Conservation (phyloP, 2,329 filamentous ascomycete genomes). For the Penicillium sp. region DNA sequence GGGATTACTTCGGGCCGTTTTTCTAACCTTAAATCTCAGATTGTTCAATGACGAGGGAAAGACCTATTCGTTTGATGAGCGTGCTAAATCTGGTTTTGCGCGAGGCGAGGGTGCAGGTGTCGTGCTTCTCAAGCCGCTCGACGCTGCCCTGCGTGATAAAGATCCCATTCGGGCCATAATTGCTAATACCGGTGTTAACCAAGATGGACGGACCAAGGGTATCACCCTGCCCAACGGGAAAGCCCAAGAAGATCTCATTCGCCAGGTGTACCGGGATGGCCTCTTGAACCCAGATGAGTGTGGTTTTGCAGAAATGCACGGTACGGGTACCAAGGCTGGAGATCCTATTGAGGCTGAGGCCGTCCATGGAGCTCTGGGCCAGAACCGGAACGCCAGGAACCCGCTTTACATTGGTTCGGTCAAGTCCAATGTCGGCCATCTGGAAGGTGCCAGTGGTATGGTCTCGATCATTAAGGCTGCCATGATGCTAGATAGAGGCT, state of each 20-base stretch:
- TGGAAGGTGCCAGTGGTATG: conserved; percentile 27
- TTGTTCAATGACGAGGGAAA: conserved; percentile 28
- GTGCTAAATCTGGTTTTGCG: conserved; percentile 30
- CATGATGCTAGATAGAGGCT: conserved; percentile 26
- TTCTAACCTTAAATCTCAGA: conserved; percentile 5
- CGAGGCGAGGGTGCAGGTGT: conserved; percentile 38
- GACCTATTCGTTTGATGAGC: conserved; percentile 29
- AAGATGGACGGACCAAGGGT: conserved; percentile 34
- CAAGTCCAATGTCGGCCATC: conserved; percentile 39
- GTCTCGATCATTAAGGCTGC: conserved; percentile 34
- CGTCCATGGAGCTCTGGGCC: conserved; percentile 18
- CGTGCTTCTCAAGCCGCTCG: conserved; percentile 36
- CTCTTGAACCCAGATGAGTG: conserved; percentile 31
- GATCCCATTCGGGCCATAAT: conserved; percentile 40
- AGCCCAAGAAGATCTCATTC: conserved; percentile 41
- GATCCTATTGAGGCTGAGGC: conserved; percentile 52
- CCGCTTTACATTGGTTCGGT: conserved; percentile 27
- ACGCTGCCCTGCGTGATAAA: conserved; percentile 32
- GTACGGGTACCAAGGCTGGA: conserved; percentile 48
- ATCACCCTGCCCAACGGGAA: conserved; percentile 43
- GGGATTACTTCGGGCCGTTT: background rate
- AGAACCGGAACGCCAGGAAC: conserved; percentile 14
- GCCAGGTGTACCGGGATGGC: conserved; percentile 36
- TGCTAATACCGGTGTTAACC: conserved; percentile 36
- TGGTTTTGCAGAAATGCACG: conserved; percentile 43